Evolutionary conservation across 768 basidiomycete species (phyloP).

Genomic region (Rhodotorula paludigena): DNA sequence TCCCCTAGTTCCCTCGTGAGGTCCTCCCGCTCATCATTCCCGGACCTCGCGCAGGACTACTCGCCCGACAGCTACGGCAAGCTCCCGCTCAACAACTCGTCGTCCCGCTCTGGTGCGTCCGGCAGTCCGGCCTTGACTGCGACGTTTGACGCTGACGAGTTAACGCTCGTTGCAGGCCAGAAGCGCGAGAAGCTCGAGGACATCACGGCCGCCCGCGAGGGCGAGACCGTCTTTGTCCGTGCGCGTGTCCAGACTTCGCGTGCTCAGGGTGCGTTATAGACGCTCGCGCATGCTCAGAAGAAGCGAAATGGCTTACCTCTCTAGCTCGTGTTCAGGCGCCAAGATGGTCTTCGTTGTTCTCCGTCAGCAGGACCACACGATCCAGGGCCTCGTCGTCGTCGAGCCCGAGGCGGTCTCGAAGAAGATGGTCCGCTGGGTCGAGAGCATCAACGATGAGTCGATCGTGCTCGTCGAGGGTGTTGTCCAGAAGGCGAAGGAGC

Average conservation of each 20-base stretch:
- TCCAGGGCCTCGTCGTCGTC: conserved; percentile 76
- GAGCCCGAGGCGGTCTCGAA: conserved; percentile 76
- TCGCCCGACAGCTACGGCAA: conserved; percentile 65
- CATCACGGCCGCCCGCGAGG: conserved; percentile 61
- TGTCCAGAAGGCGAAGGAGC: conserved; percentile 70
- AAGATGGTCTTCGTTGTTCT: conserved; percentile 94
- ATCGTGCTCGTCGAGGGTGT: conserved; percentile 84
- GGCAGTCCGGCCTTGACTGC: background rate
- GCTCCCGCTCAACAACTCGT: conserved; percentile 85
- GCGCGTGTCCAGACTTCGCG: conserved; percentile 87
- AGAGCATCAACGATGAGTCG: conserved; percentile 70
- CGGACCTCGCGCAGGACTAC: conserved; percentile 61
- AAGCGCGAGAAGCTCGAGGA: conserved; percentile 62
- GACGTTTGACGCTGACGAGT: background rate
- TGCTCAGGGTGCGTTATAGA: conserved; percentile 58
- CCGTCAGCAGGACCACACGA: conserved; percentile 75
- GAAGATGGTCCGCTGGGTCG: conserved; percentile 94
- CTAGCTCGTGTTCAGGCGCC: conserved; percentile 53
- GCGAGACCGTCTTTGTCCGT: conserved; percentile 72
- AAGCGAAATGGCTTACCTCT: conserved; percentile 7
- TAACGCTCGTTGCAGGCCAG: conserved; percentile 45
- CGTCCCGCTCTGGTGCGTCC: conserved; percentile 56
- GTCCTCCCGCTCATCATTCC: background rate
- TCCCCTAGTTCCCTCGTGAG: no score
- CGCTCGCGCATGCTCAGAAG: background rate